phyloP scores from a whole-genome alignment of 306 rosid genomes.

The Purshia tridentata region DNA sequence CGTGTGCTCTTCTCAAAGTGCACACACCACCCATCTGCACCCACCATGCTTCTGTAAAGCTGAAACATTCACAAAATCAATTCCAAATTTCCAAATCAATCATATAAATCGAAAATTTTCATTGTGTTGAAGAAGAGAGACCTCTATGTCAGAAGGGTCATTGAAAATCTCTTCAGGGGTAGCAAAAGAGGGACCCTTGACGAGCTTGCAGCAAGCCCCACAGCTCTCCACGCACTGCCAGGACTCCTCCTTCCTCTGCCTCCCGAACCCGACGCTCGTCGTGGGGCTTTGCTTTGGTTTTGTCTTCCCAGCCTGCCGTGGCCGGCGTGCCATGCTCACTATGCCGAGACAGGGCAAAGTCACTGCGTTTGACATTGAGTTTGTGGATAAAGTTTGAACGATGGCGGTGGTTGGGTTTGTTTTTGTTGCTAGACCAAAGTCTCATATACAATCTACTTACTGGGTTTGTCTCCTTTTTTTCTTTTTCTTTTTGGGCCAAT shows the following conservation, averaged over 20 bases:
- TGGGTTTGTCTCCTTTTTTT: no score
- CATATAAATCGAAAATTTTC: neutral
- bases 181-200: constrained; percentile 70
- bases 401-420: neutral
- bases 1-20: constrained; percentile 70
- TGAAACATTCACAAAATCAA: constrained; percentile 35
- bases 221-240: constrained; percentile 89
- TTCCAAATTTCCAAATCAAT: neutral
- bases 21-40: constrained; percentile 89
- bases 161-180: constrained; percentile 76
- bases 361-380: constrained; percentile 27
- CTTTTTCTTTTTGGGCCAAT: no score
- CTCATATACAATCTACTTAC: no score
- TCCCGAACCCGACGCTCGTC: constrained; percentile 35
- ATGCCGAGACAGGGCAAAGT: constrained; percentile 22
- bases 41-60: constrained; percentile 79
- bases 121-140: neutral
- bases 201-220: constrained; percentile 89
- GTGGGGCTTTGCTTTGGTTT: constrained; percentile 33
- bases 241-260: constrained; percentile 37
- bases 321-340: constrained; percentile 34
- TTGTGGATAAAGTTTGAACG: constrained; percentile 2
- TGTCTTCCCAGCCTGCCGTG: constrained; percentile 19
- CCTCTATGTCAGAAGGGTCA: constrained; percentile 63
- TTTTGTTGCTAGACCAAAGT: neutral